Conservation (phyloP, 2,329 filamentous ascomycete species). For the Bipolaris sorokiniana region DNA sequence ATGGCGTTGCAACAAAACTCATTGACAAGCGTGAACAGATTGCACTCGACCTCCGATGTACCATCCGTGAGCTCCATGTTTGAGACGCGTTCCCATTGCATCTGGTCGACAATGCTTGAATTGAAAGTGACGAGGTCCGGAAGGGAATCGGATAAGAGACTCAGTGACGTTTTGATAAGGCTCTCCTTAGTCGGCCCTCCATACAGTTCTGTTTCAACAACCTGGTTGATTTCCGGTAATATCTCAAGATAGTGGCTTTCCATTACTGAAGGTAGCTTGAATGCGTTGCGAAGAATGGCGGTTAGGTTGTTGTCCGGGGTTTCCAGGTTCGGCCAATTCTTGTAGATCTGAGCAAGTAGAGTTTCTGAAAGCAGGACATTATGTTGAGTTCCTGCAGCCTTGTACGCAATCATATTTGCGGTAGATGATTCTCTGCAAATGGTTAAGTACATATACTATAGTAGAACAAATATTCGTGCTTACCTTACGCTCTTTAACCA, state of each 20-base stretch:
- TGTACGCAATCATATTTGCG: conserved; percentile 56
- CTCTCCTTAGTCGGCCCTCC: conserved; percentile 55
- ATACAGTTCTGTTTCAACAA: conserved; percentile 54
- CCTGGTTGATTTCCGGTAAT: conserved; percentile 37
- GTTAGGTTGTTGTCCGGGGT: conserved; percentile 28
- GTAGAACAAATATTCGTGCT: conserved; percentile 2
- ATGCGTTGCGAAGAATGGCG: conserved; percentile 38
- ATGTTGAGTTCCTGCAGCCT: conserved; percentile 57
- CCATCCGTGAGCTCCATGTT: conserved; percentile 53
- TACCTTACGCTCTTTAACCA: conserved; percentile 55
- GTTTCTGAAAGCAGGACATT: conserved; percentile 58
- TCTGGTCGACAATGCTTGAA: conserved; percentile 65
- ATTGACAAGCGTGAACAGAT: conserved; percentile 56
- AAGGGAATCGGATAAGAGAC: conserved; percentile 50
- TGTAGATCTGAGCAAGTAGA: conserved; percentile 47
- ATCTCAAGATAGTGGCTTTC: conserved; percentile 31
- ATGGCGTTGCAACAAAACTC: conserved; percentile 63
- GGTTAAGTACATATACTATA: conserved; percentile 13
- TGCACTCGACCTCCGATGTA: conserved; percentile 56
- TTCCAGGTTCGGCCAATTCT: conserved; percentile 25
- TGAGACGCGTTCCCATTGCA: conserved; percentile 65
- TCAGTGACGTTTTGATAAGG: conserved; percentile 38
- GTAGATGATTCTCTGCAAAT: conserved; percentile 44
- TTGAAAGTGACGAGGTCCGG: conserved; percentile 66
- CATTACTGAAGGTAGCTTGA: conserved; percentile 32